Percentiles rank a stretch among this genome's conserved stretches.
Evolutionary conservation across 2,329 filamentous ascomycete species (phyloP).

Genomic region (Alternaria sp.): DNA sequence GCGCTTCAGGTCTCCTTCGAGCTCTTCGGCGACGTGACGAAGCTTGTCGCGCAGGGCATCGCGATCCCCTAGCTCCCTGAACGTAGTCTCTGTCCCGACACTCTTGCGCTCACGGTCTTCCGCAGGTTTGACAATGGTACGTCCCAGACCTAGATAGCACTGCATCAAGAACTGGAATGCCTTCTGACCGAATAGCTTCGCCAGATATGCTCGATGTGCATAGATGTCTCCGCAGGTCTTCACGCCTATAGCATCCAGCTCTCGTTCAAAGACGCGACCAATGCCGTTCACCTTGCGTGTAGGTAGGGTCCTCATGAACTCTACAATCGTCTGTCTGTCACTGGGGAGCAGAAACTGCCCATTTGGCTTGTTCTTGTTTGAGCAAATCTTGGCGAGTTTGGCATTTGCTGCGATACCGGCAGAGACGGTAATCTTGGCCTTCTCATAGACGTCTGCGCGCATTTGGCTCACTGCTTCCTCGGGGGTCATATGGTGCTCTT

Average conservation of each 20-base stretch:
- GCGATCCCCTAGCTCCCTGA: conserved; percentile 77
- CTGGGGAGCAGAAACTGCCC: conserved; percentile 82
- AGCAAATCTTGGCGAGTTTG: conserved; percentile 92
- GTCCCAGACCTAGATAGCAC: conserved; percentile 84
- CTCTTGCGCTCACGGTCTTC: conserved; percentile 93
- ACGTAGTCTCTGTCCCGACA: conserved; percentile 92
- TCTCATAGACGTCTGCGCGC: conserved; percentile 76
- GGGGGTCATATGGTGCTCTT: conserved; percentile 70
- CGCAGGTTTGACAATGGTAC: conserved; percentile 83
- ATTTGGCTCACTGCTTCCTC: conserved; percentile 80
- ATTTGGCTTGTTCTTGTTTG: conserved; percentile 95
- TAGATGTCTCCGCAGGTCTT: conserved; percentile 91
- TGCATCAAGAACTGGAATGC: conserved; percentile 85
- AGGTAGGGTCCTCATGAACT: conserved; percentile 83
- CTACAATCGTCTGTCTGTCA: conserved; percentile 77
- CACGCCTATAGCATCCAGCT: conserved; percentile 86
- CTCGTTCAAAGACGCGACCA: conserved; percentile 91
- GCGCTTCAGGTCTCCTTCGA: conserved; percentile 83
- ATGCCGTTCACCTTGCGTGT: conserved; percentile 94
- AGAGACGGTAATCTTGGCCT: conserved; percentile 85
- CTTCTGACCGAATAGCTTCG: conserved; percentile 88
- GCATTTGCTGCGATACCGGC: conserved; percentile 94
- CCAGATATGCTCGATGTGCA: conserved; percentile 73
- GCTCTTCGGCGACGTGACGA: conserved; percentile 79
- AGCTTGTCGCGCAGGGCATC: conserved; percentile 77